Evolutionary conservation across 345 rosid genomes (phyloP), one percentile per base, ranked within the genome.

Genomic region (Populus simonii): DNA sequence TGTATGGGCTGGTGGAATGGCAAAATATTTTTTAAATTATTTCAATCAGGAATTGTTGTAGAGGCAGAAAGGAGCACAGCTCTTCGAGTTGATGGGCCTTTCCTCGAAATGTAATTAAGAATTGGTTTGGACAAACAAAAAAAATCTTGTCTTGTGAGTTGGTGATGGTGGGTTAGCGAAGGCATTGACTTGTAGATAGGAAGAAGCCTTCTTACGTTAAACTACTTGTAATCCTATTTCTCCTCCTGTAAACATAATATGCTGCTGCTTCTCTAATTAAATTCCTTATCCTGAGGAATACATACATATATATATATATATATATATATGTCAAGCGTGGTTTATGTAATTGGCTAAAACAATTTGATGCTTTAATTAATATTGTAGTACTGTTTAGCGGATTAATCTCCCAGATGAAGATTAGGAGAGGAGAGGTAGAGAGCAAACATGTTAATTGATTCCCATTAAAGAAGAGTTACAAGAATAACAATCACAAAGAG

Each of bases 281-380:
- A 13, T 47, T 47, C 12, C 8, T 41, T 41, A 41, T 41, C 7
- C 25, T 2, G 61, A 55, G 61, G 22, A 55, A 55, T 55, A 51
- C 59, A 51, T 6, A 51, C 0, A 20, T 6, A 31, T 2, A 3
- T 2, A 29, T 2, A 29, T 2, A 0, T 2, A 1, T 1, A 1
- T 29, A 1, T 41, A 9, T 2, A 8, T 18, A 0, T 53, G 59
- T 53, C 59, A 6, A 2, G n/a, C 59, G 8, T 53, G 59, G 59
- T 18, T 53, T 20, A 53, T 20, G 1, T 53, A 55, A 55, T 8
- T 55, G 61, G 61, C 61, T 55, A 22, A 55, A 22, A 55, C 61
- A 55, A 55, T 7, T 22, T 55, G 11, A 55, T 55, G 61, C 25
- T 55, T 23, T 59, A 25, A 59, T 59, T 59, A 25, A 59, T 59